Percentiles rank a stretch among this genome's conserved stretches.
These are phyloP conservation scores for Lojkania enalia DNA, from an alignment of 2,329 filamentous ascomycete species.

Conservation along the genomic window DNA sequence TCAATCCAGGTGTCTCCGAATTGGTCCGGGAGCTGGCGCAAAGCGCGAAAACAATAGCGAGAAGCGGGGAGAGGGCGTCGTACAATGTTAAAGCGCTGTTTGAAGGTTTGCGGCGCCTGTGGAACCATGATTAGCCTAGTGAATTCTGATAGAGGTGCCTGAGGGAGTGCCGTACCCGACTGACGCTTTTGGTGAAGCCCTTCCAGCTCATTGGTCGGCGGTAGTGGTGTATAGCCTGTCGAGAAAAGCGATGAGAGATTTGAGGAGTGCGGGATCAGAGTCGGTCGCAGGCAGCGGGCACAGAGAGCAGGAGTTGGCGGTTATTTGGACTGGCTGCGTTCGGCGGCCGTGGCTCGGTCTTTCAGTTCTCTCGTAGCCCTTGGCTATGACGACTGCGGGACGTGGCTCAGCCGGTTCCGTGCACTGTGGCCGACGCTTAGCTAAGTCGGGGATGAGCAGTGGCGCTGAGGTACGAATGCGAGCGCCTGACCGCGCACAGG, in stretches of 20 bases:
- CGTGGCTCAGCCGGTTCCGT: conserved; percentile 25
- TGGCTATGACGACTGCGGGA: conserved; percentile 30
- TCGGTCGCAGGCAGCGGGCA: conserved; percentile 2
- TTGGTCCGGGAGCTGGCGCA: conserved; percentile 15
- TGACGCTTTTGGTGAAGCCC: conserved; percentile 88
- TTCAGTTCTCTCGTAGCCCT: conserved; percentile 21
- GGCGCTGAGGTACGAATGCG: neutral
- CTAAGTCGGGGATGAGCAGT: neutral
- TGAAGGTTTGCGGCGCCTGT: conserved; percentile 87
- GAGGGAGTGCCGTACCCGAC: conserved; percentile 64
- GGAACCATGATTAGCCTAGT: conserved; percentile 25
- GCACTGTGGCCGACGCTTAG: conserved; percentile 19
- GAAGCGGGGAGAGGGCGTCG: conserved; percentile 18
- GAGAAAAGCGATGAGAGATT: conserved; percentile 11
- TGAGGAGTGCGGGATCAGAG: conserved; percentile 8
- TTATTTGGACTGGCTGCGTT: conserved; percentile 12
- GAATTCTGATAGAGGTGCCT: conserved; percentile 14
- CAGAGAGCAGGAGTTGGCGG: conserved; percentile 15
- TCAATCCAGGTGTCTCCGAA: conserved; percentile 23
- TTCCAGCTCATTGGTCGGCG: conserved; percentile 82
- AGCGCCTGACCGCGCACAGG: neutral
- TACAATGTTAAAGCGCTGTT: conserved; percentile 84
- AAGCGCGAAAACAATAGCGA: conserved; percentile 17
- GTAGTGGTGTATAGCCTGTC: conserved; percentile 1
- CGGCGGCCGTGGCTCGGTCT: conserved; percentile 15